These are phyloP conservation scores for Exophiala sp. DNA, from an alignment of 2,329 filamentous ascomycete genomes.

Conservation along the genomic window DNA sequence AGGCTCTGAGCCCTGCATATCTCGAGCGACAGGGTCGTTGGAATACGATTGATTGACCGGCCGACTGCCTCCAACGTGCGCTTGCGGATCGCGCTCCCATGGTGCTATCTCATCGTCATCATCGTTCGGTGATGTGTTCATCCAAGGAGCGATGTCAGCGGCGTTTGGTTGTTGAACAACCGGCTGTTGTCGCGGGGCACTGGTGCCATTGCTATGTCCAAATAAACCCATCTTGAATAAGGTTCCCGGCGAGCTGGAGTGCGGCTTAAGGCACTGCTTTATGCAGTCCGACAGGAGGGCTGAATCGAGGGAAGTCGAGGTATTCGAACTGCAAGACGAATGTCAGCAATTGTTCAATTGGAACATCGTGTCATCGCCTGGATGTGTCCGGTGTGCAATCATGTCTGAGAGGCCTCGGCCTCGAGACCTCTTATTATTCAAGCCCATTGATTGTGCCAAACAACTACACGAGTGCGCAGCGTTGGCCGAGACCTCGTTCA, in stretches of 20 bases:
- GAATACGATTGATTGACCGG: constrained; percentile 26
- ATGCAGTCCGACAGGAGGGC: no score
- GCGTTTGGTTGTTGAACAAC: constrained; percentile 10
- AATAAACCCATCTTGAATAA: constrained; percentile 18
- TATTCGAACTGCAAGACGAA: no score
- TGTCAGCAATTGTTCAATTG: no score
- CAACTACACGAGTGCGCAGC: no score
- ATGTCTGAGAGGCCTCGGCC: no score
- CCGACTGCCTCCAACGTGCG: constrained; percentile 22
- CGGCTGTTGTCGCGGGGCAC: constrained; percentile 25
- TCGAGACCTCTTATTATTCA: no score
- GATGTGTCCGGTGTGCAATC: no score
- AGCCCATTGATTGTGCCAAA: no score
- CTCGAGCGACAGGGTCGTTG: constrained; percentile 26
- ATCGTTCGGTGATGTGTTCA: constrained; percentile 27
- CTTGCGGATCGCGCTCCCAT: constrained; percentile 30
- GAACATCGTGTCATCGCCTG: no score
- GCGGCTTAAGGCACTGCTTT: no score
- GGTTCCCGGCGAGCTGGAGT: constrained; percentile 6
- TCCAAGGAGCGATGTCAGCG: constrained; percentile 34
- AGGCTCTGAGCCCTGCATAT: constrained; percentile 61
- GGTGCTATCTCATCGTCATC: constrained; percentile 28
- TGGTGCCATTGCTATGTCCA: constrained; percentile 19
- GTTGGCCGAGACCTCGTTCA: no score
- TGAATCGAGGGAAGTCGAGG: no score